Evolutionary conservation across 2,329 filamentous ascomycete genomes (phyloP).

Genomic region (Clonostachys rosea): DNA sequence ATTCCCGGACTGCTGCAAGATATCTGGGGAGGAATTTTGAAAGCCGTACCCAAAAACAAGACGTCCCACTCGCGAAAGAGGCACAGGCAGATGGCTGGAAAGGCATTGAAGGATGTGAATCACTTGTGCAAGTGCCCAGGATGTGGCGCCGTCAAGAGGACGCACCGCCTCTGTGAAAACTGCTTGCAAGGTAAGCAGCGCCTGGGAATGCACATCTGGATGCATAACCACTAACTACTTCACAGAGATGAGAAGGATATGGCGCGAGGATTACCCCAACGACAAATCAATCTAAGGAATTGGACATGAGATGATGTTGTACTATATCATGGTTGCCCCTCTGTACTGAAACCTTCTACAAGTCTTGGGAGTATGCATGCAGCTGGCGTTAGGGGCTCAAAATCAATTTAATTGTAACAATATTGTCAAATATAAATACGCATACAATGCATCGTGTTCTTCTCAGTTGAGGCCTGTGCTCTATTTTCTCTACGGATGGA

Average conservation of each 20-base stretch:
- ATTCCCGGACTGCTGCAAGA: conserved; percentile 63
- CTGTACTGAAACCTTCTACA: neutral
- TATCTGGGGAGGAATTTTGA: conserved; percentile 89
- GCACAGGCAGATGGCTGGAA: conserved; percentile 90
- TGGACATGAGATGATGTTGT: neutral
- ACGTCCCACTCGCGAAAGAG: conserved; percentile 95
- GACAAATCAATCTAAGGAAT: conserved; percentile 20
- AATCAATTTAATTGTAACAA: conserved; percentile 1
- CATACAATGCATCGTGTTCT: no score
- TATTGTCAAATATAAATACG: neutral
- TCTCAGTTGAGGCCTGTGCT: no score
- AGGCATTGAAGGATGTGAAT: conserved; percentile 87
- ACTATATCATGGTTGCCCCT: neutral
- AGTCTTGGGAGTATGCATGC: conserved; percentile 14
- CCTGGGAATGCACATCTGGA: neutral
- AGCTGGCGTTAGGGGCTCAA: conserved; percentile 1
- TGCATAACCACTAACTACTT: conserved; percentile 4
- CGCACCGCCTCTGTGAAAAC: conserved; percentile 82
- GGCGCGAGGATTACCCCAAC: conserved; percentile 29
- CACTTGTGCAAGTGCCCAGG: conserved; percentile 83
- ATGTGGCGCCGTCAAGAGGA: conserved; percentile 82
- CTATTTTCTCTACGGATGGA: no score
- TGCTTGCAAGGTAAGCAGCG: conserved; percentile 72
- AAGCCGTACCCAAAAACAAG: conserved; percentile 97
- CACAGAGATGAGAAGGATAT: conserved; percentile 40